Evolutionary conservation across 805 yeast species (phyloP).

Genomic region (Lipomyces oligophaga): DNA sequence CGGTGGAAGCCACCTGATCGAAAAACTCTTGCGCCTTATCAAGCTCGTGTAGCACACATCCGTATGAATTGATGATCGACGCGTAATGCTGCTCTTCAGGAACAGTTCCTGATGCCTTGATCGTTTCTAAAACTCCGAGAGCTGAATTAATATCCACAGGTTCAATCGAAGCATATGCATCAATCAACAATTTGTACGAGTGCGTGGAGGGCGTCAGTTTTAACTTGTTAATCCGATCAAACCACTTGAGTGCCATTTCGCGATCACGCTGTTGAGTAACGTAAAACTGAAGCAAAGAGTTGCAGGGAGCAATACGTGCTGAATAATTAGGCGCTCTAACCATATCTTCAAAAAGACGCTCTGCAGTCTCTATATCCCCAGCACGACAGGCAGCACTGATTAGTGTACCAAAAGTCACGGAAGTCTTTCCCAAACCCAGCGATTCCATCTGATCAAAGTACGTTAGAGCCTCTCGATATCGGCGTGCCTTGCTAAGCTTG

Average conservation of each 20-base stretch:
- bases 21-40: conserved; percentile 39
- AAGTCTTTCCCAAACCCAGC: conserved; percentile 30
- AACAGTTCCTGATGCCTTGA: conserved; percentile 34
- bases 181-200: conserved; percentile 43
- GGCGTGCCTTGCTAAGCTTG: conserved; percentile 40
- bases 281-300: conserved; percentile 40
- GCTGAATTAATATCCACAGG: conserved; percentile 39
- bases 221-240: conserved; percentile 32
- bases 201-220: conserved; percentile 36
- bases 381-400: conserved; percentile 40
- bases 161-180: conserved; percentile 36
- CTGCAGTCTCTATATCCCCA: conserved; percentile 37
- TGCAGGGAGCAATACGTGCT: conserved; percentile 40
- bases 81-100: conserved; percentile 40
- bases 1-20: conserved; percentile 33
- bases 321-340: conserved; percentile 35
- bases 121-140: conserved; percentile 37
- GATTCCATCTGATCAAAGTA: conserved; percentile 37
- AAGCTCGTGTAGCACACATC: conserved; percentile 38
- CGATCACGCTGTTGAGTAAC: conserved; percentile 37
- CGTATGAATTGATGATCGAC: conserved; percentile 40
- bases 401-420: conserved; percentile 41
- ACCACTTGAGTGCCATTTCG: conserved; percentile 35
- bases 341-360: conserved; percentile 38
- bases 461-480: conserved; percentile 35